Percentiles rank a stretch among this genome's conserved stretches.
Conservation (phyloP, 345 rosid species). For the Nasturtium officinale region DNA sequence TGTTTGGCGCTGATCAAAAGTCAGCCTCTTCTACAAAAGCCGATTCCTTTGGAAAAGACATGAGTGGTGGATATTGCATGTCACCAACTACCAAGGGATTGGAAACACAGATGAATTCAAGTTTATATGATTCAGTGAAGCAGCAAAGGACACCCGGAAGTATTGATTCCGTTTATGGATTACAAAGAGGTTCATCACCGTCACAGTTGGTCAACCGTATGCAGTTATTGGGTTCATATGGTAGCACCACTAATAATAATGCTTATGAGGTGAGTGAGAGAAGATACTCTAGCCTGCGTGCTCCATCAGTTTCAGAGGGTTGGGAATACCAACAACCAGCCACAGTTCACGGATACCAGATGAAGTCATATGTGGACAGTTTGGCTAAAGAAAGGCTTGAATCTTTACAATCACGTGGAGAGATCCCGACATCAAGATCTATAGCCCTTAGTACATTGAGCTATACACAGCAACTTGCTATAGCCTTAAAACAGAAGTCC, state of each 20-base stretch:
- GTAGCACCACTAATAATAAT: constrained; percentile 49
- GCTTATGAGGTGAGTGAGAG: constrained; percentile 66
- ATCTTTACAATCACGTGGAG: constrained; percentile 54
- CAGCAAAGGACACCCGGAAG: constrained; percentile 58
- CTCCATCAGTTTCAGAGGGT: constrained; percentile 62
- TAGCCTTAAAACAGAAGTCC: constrained; percentile 60
- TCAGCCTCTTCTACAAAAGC: constrained; percentile 47
- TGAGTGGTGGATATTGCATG: constrained; percentile 50
- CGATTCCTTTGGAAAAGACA: constrained; percentile 57
- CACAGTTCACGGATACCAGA: constrained; percentile 74
- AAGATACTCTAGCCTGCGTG: constrained; percentile 71
- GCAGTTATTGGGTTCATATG: constrained; percentile 61
- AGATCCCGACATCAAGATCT: constrained; percentile 56
- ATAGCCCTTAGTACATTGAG: constrained; percentile 55
- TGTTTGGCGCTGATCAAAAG: constrained; percentile 60
- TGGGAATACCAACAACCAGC: constrained; percentile 72
- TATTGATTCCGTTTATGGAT: constrained; percentile 64
- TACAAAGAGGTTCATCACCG: constrained; percentile 59
- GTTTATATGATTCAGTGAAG: constrained; percentile 57
- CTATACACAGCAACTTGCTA: constrained; percentile 58
- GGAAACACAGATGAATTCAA: constrained; percentile 54
- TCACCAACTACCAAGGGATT: constrained; percentile 62
- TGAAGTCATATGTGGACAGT: constrained; percentile 57
- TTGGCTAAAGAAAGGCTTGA: constrained; percentile 59
- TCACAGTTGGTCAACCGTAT: constrained; percentile 56